These are phyloP conservation scores for Pythium rishiriense DNA, from an alignment of 352 stramenopile species.

Conservation along the genomic window DNA sequence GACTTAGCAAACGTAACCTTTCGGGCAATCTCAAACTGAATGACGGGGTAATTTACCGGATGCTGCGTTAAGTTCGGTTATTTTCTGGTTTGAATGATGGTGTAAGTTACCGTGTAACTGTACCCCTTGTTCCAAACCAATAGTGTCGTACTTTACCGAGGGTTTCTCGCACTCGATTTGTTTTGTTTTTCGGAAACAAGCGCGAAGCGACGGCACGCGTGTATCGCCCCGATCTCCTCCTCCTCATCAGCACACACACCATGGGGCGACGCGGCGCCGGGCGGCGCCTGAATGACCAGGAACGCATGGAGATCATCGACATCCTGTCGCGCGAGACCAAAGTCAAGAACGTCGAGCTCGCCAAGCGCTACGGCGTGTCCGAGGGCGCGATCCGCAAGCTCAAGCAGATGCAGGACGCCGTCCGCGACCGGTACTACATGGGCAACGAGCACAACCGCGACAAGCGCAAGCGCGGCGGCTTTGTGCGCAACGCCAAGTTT, in stretches of 20 bases:
- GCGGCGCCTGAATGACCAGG: conserved; percentile 83
- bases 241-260: neutral
- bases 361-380: conserved; percentile 84
- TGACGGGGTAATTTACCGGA: conserved; percentile 21
- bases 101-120: neutral
- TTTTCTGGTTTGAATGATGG: neutral
- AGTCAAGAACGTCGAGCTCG: conserved; percentile 86
- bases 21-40: too few relatives aligned
- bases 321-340: conserved; percentile 77
- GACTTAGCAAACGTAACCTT: neutral
- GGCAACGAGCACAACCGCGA: conserved; percentile 86
- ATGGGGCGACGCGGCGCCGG: conserved; percentile 80
- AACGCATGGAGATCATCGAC: conserved; percentile 90
- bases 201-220: conserved; percentile 20
- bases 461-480: conserved; percentile 84
- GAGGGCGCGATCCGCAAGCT: conserved; percentile 87
- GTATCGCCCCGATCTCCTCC: neutral
- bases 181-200: conserved; percentile 28
- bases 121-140: conserved; percentile 11
- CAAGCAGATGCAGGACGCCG: conserved; percentile 86
- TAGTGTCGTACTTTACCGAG: conserved; percentile 38
- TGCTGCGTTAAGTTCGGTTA: neutral
- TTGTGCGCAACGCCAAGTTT: conserved; percentile 81
- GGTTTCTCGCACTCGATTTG: too few relatives aligned
- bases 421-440: conserved; percentile 79